Conservation (phyloP, 192 early-diverging fungal genomes). For the Backusella circina region DNA sequence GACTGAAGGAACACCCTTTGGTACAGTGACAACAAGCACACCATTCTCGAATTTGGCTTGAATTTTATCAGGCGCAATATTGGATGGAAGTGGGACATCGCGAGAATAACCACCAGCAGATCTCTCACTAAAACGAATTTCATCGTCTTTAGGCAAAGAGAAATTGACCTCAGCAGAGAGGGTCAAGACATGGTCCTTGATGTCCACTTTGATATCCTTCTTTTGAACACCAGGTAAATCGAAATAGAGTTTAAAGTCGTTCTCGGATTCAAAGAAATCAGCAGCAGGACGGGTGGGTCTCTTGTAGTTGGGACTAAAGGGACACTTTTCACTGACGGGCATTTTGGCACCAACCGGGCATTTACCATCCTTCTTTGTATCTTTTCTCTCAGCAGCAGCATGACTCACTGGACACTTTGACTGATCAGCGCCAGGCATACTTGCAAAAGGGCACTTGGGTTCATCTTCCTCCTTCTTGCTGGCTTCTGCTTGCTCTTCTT, state of each 20-base stretch:
- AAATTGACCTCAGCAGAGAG: slow-evolving; percentile 42
- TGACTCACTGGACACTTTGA: not conserved
- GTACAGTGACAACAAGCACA: slow-evolving; percentile 44
- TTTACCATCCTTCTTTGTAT: not conserved
- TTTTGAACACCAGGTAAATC: slow-evolving; percentile 57
- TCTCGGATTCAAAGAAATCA: slow-evolving; percentile 49
- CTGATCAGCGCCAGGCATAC: not conserved
- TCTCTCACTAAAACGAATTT: slow-evolving; percentile 49
- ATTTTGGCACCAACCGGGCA: not conserved
- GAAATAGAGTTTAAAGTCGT: slow-evolving; percentile 40
- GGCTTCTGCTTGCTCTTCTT: not conserved
- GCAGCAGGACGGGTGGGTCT: slow-evolving; percentile 16
- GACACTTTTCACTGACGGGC: not conserved
- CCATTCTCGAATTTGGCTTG: slow-evolving; percentile 54
- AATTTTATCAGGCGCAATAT: slow-evolving; percentile 43
- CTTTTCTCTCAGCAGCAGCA: not conserved
- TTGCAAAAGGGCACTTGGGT: slow-evolving; percentile 3
- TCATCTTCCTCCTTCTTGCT: not conserved
- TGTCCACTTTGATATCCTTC: slow-evolving; percentile 50
- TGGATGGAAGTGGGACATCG: slow-evolving; percentile 42
- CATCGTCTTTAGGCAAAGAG: slow-evolving; percentile 16
- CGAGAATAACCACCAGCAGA: slow-evolving; percentile 47
- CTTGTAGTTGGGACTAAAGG: not conserved
- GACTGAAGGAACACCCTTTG: slow-evolving; percentile 31
- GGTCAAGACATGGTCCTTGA: slow-evolving; percentile 41